A percentile compares a stretch with the other conserved stretches of the same genome.
These are phyloP conservation scores for Priceomyces carsonii DNA, from an alignment of 805 yeast species.

Conservation along the genomic window DNA sequence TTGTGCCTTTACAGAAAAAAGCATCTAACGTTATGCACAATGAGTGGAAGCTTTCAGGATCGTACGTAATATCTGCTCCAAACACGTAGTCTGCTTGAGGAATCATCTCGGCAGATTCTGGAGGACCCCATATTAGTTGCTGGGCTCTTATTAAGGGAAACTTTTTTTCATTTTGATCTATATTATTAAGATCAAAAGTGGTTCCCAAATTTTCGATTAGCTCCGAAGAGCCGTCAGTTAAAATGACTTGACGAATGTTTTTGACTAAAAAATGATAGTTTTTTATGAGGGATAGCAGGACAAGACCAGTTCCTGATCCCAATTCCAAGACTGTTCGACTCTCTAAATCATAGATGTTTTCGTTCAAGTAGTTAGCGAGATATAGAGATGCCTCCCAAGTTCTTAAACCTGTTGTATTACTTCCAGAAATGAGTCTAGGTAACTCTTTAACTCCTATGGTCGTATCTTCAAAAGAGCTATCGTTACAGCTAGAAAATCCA, in stretches of 20 bases:
- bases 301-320: conserved; percentile 90
- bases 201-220: conserved; percentile 48
- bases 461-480: conserved; percentile 1
- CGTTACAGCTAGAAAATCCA: conserved; percentile 16
- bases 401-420: conserved; percentile 85
- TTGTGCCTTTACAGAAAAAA: conserved; percentile 26
- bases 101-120: conserved; percentile 28
- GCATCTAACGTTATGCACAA: conserved; percentile 52
- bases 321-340: conserved; percentile 58
- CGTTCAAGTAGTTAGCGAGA: conserved; percentile 51
- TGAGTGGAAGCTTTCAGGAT: conserved; percentile 55
- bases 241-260: conserved; percentile 28
- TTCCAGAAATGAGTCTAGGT: conserved; percentile 64
- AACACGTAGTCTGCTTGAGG: conserved; percentile 55
- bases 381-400: conserved; percentile 94
- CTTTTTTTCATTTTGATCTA: conserved; percentile 7
- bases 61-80: conserved; percentile 92
- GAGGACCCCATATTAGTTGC: conserved; percentile 59
- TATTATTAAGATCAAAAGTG: conserved; percentile 49
- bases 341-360: conserved; percentile 13
- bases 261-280: conserved; percentile 13
- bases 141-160: conserved; percentile 18
- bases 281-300: conserved; percentile 51
- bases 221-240: conserved; percentile 70
- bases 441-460: conserved; percentile 52